Percentiles rank a stretch among this genome's conserved stretches.
These are phyloP conservation scores for Polyporus tsugae DNA, from an alignment of 1,284 basidiomycete genomes.

Conservation along the genomic window DNA sequence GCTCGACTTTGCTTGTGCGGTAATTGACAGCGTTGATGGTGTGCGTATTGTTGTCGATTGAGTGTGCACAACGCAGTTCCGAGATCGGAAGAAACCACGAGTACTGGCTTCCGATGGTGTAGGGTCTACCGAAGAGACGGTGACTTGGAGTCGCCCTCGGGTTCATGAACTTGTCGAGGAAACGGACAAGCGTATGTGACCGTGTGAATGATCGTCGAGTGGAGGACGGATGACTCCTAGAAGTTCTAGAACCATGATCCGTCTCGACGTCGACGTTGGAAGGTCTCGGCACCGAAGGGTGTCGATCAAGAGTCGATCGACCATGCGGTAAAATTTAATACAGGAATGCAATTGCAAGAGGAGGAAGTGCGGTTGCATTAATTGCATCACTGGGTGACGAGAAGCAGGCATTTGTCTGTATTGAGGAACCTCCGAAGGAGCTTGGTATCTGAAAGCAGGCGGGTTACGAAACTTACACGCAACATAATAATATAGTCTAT, in stretches of 20 bases:
- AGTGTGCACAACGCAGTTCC: neutral
- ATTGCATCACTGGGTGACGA: neutral
- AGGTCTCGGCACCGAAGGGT: neutral
- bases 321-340: neutral
- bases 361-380: no score
- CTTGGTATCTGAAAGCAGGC: neutral
- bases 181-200: neutral
- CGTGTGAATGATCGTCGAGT: neutral
- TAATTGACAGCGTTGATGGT: constrained; percentile 2
- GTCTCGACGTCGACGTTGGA: neutral
- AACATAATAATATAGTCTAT: neutral
- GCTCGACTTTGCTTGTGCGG: constrained; percentile 1
- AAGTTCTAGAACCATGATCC: no score
- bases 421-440: neutral
- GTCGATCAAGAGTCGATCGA: neutral
- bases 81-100: neutral
- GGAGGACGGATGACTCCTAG: no score
- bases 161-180: no score
- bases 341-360: no score
- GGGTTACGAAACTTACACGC: neutral
- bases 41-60: neutral
- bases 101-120: neutral
- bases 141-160: no score
- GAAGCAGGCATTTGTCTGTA: neutral
- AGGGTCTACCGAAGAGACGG: neutral